These are phyloP conservation scores for Dactylellina haptotyla DNA, from an alignment of 2,329 filamentous ascomycete genomes.

Conservation along the genomic window DNA sequence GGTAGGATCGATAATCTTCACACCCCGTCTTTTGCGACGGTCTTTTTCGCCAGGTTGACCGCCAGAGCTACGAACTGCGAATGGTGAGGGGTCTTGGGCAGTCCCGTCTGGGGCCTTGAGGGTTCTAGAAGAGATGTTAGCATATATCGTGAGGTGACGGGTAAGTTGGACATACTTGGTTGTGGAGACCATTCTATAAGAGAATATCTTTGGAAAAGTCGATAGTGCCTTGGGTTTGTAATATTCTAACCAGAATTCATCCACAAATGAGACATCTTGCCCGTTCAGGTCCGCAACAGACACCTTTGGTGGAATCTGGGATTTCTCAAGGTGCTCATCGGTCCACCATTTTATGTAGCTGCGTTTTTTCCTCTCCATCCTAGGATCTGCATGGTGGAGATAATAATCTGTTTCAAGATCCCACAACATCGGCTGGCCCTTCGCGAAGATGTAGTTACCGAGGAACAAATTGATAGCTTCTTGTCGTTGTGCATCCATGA, in stretches of 20 bases:
- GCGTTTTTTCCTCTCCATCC: constrained; percentile 67
- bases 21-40: constrained; percentile 30
- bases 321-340: constrained; percentile 73
- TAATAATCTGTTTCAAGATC: constrained; percentile 95
- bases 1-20: constrained; percentile 33
- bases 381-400: constrained; percentile 87
- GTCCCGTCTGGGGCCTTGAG: constrained; percentile 78
- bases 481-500: constrained; percentile 95
- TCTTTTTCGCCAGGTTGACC: constrained; percentile 52
- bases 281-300: constrained; percentile 55
- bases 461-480: constrained; percentile 98
- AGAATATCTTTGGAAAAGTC: constrained; percentile 89
- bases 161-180: constrained; percentile 80
- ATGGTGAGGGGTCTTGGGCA: constrained; percentile 87
- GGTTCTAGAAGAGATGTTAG: constrained; percentile 60
- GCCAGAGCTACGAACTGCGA: constrained; percentile 64
- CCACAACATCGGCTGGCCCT: constrained; percentile 95
- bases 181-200: constrained; percentile 90
- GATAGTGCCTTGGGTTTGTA: constrained; percentile 89
- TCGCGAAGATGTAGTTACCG: constrained; percentile 89
- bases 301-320: constrained; percentile 65
- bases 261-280: constrained; percentile 38
- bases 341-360: constrained; percentile 93
- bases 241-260: constrained; percentile 89
- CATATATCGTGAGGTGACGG: constrained; percentile 56